Percentiles rank a stretch among this genome's conserved stretches.
Conservation (phyloP, 2,329 filamentous ascomycete genomes). For the Ascochyta clinopodiicola region DNA sequence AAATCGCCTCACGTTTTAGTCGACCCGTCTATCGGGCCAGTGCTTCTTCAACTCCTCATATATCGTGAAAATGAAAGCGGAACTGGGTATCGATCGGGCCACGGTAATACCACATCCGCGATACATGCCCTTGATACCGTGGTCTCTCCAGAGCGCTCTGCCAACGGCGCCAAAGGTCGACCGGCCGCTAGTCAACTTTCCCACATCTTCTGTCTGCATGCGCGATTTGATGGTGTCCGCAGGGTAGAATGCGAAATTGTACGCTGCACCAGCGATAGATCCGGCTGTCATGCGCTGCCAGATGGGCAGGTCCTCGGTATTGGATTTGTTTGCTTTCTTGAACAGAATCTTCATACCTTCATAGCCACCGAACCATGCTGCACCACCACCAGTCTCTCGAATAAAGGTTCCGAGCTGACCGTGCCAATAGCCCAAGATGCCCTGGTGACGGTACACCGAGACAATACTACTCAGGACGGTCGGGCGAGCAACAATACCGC, state of each 20-base stretch:
- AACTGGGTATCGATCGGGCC: slow-evolving; percentile 85
- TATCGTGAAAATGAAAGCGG: slow-evolving; percentile 97
- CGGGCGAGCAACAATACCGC: slow-evolving; percentile 57
- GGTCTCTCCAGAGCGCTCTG: slow-evolving; percentile 76
- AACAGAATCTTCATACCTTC: slow-evolving; percentile 70
- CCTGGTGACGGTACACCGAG: slow-evolving; percentile 82
- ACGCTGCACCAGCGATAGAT: slow-evolving; percentile 86
- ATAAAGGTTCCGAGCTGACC: slow-evolving; percentile 93
- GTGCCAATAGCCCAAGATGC: slow-evolving; percentile 88
- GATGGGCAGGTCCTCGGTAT: slow-evolving; percentile 69
- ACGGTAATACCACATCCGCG: slow-evolving; percentile 95
- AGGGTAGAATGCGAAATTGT: slow-evolving; percentile 97
- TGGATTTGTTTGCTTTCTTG: slow-evolving; percentile 54
- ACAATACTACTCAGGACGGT: slow-evolving; percentile 74
- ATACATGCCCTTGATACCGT: slow-evolving; percentile 85
- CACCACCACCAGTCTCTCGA: slow-evolving; percentile 89
- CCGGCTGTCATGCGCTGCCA: slow-evolving; percentile 89
- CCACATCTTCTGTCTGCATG: slow-evolving; percentile 87
- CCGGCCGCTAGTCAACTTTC: slow-evolving; percentile 58
- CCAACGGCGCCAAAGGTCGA: slow-evolving; percentile 77
- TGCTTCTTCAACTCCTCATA: slow-evolving; percentile 80
- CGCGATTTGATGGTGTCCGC: slow-evolving; percentile 97
- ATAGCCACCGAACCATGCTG: slow-evolving; percentile 82
- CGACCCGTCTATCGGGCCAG: slow-evolving; percentile 34
- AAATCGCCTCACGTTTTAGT: not conserved